Conservation (phyloP, 2,329 filamentous ascomycete species). For the Cladosporium halotolerans region DNA sequence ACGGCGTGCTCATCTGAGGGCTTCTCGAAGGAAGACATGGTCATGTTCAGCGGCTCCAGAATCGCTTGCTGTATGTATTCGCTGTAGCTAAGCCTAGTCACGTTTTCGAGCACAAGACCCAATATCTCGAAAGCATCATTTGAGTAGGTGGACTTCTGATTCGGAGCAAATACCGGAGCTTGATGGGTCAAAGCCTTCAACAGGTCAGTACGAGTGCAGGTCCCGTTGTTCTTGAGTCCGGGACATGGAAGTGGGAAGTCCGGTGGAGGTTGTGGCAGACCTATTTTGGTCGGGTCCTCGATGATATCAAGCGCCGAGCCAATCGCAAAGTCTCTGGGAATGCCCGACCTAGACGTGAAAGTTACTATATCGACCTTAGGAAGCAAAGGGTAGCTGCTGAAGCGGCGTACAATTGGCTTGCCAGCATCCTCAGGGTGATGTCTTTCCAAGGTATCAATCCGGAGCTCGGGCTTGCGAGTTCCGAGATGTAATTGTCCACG, state of each 20-base stretch:
- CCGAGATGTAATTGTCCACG: slow-evolving; percentile 41
- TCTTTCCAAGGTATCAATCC: slow-evolving; percentile 37
- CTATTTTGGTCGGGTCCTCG: slow-evolving; percentile 21
- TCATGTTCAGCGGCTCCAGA: slow-evolving; percentile 34
- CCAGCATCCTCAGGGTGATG: slow-evolving; percentile 38
- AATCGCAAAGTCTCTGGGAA: slow-evolving; percentile 34
- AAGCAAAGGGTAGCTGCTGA: neutral
- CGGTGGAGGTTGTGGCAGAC: slow-evolving; percentile 32
- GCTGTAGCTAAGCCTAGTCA: slow-evolving; percentile 32
- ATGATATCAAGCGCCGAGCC: neutral
- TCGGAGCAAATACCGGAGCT: slow-evolving; percentile 36
- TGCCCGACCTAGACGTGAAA: slow-evolving; percentile 23
- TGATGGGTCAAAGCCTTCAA: slow-evolving; percentile 27
- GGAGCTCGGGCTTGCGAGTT: slow-evolving; percentile 37
- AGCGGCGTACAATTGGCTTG: slow-evolving; percentile 33
- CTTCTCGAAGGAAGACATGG: slow-evolving; percentile 27
- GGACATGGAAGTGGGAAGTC: slow-evolving; percentile 31
- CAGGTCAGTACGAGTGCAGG: slow-evolving; percentile 31
- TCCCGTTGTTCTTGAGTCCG: slow-evolving; percentile 28
- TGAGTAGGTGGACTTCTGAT: slow-evolving; percentile 38
- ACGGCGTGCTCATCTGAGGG: slow-evolving; percentile 34
- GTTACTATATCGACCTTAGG: neutral
- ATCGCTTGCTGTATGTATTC: slow-evolving; percentile 36
- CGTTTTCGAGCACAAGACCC: slow-evolving; percentile 35
- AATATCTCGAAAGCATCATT: slow-evolving; percentile 38